Base-by-base conservation (phyloP, 441 rosid species). In the Codiaeum variegatum region DNA sequence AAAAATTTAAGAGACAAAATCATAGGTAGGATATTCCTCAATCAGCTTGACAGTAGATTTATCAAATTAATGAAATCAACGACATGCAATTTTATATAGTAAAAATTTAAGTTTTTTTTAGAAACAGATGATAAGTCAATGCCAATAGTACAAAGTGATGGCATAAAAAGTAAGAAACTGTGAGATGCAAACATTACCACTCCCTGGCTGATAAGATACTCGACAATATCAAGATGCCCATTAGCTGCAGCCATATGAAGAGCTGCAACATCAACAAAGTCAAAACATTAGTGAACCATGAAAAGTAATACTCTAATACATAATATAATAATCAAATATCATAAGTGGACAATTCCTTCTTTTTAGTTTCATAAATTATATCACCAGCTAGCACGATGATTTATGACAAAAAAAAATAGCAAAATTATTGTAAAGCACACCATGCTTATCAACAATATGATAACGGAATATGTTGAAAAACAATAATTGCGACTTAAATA, bases 241-340 rank as follows among this genome's bases (percentile, higher is more conserved):
- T 94, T 89, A n/a, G 95, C 98, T 15, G 95, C 90, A 24, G 97
- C 98, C 97, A 94, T 91, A 75, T 94, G 97, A 76, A 93, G 89
- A 16, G 94, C 97, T 94, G 84, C 73, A 78, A 82, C 31, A 74
- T 62, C 38, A 71, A 15, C 23, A 59, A 60, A 64, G 32, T 66
- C 24, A 79, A 62, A 59, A 29, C 18, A 19, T 46, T 19, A 51
- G 16, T 5, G 13, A 71, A 69, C 40, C 23, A 42, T 7, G 1
- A 51, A 40, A 31, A 51, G 5, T 31, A 29, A 32, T 40, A 21
- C 16, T 32, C 12, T 7, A 32, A 8, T 15, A 55, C 15, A 68
- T n/a, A 32, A 18, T 32, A 34, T 51, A 51, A 51, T 40, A 7
- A 34, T 66, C 28, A 15, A 70, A 23, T 18, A 40, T 21, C 23